Base-by-base conservation (phyloP, 192 early-diverging fungal species). In the Entophlyctis luteolus region DNA sequence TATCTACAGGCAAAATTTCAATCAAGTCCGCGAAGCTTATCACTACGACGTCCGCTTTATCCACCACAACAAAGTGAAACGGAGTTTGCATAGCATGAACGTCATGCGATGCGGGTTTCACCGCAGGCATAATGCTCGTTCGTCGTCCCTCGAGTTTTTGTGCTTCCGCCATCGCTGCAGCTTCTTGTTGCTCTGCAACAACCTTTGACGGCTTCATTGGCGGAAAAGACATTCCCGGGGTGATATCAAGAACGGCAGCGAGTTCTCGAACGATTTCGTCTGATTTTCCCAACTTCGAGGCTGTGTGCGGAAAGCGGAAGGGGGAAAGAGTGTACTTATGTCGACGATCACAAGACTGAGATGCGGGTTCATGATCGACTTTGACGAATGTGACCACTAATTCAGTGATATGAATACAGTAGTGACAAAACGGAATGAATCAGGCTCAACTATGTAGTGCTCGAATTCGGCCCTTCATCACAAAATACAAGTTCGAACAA, bases 191-290 rank as follows among this genome's bases (percentile, higher is more conserved):
- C 68, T 70, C 68, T 8, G 23, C 29, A 14, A 54, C 50, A 49
- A 70, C 49, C 28, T 53, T 48, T 14, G 20, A 28, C 14, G 50
- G 45, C 18, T 31, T 22, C 33, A 70, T 53, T 4, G 68, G 68
- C 20, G 68, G 68, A 59, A 70, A 70, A 20, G 20, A 34, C 58
- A 59, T 57, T 39, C 68, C 68, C 18, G 29, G 14, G 6, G 16
- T 33, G 4, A 70, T 14, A 29, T 70, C 68, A 14, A 70, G 39
- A 20, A 70, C 68, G 6, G 57, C 53, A 18, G 68, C 68, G 22
- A 70, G 49, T 33, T 70, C 68, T 33, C 68, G 56, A 12, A 70
- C 68, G 35, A 70, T 37, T 35, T 70, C 68, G 35, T 62, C 58
- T 28, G 28, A n/a, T 33, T 34, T 46, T 6, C 46, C 46, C 1